Base-by-base conservation (phyloP, 2,329 filamentous ascomycete genomes). In the Alternaria ventricosa region DNA sequence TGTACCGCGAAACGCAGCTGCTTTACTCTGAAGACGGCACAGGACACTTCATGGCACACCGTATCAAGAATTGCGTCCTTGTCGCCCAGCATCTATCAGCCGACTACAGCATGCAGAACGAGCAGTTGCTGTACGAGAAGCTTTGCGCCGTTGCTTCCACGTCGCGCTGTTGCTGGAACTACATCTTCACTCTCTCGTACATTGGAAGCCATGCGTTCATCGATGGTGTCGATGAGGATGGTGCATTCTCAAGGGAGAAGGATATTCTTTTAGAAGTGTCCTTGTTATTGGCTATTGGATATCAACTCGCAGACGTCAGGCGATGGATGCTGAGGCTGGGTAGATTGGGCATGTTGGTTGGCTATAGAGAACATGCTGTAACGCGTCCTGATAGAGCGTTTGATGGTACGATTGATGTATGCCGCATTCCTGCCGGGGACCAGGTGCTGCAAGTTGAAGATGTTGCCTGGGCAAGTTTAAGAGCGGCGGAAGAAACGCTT, bases 281-380 rank as follows among this genome's bases (percentile, higher is more conserved):
- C 12, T 10, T 66, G 27, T 23, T 64, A 5, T 57, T 63, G 23
- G 60, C 55, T 23, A 55, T 36, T 47, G 64, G 64, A 6, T 59
- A 51, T 41, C 15, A 25, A 22, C n/a, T 55, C 11, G 28, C 28
- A 22, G 43, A 49, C 0, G 60, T 59, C 3, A 49, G 58, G 33
- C 43, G 23, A 4, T 53, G 36, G 25, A 63, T 61, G 54, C 13
- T 58, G 20, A 58, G 49, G 22, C 41, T 65, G n/a, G 59, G 23
- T 1, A 50, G 12, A 22, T 9, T 50, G 46, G 58, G 61, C 12
- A 53, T 49, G 27, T 12, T 66, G 30, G 33, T 43, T 10, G 45
- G 50, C 27, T 56, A 63, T 55, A 50, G 56, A 18, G 44, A 47
- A 36, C 33, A 18, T 41, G n/a, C 15, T 41, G 36, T 41, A 18